Evolutionary conservation across 306 rosid genomes (phyloP).

Genomic region (Notholithocarpus densiflorus): DNA sequence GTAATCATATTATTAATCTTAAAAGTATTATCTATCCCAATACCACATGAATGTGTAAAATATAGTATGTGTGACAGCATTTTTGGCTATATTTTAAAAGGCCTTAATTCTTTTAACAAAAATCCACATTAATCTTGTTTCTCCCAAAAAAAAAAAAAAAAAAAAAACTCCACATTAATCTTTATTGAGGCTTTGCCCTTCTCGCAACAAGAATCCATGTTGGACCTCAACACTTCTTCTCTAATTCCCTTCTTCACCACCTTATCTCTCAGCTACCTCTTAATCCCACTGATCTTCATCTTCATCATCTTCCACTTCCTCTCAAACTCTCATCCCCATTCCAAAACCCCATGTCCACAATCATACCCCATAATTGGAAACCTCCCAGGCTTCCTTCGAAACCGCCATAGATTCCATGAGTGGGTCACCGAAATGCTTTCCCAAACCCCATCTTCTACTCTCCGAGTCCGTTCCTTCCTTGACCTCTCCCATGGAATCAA

Average conservation of each 20-base stretch:
- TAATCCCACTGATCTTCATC: background rate
- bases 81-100: too few relatives aligned
- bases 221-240: background rate
- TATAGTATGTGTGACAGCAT: too few relatives aligned
- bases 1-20: fast-evolving
- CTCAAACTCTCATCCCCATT: background rate
- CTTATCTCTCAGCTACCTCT: background rate
- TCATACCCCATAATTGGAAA: constrained; percentile 23
- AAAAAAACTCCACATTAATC: too few relatives aligned
- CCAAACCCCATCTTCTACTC: constrained; percentile 17
- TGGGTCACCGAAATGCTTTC: constrained; percentile 28
- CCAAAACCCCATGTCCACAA: constrained; percentile 12
- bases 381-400: constrained; percentile 1
- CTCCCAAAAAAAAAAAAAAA: too few relatives aligned
- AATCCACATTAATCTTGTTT: too few relatives aligned
- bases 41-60: too few relatives aligned
- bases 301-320: background rate
- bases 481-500: constrained; percentile 20
- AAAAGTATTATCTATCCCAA: too few relatives aligned
- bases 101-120: too few relatives aligned
- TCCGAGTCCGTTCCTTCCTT: constrained; percentile 14
- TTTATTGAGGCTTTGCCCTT: too few relatives aligned
- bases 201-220: background rate
- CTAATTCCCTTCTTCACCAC: background rate
- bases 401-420: constrained; percentile 25